Percentiles rank a stretch among this genome's conserved stretches.
phyloP scores from a whole-genome alignment of 768 basidiomycete species.

The Lentinula boryana region DNA sequence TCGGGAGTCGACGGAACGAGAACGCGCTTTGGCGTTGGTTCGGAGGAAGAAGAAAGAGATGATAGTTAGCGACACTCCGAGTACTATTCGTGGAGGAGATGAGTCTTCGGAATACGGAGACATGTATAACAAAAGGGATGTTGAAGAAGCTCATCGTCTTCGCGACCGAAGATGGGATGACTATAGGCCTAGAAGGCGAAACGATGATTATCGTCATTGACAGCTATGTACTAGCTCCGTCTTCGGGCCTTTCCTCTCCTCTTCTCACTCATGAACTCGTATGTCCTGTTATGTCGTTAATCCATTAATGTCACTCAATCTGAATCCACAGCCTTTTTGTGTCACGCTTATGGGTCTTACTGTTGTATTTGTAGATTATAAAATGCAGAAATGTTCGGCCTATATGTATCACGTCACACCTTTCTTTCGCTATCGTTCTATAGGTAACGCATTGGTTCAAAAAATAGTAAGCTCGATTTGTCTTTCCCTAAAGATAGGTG shows the following conservation, averaged over 20 bases:
- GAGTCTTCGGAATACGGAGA: constrained; percentile 53
- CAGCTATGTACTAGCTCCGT: not conserved
- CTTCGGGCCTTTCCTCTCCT: no score
- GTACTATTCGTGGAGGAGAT: constrained; percentile 50
- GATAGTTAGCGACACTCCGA: constrained; percentile 64
- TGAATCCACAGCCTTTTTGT: no score
- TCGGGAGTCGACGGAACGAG: constrained; percentile 73
- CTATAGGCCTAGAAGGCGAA: not conserved
- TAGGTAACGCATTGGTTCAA: no score
- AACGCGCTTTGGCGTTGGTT: constrained; percentile 70
- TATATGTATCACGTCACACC: no score
- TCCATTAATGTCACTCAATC: no score
- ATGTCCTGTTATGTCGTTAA: no score
- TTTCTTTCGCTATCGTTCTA: no score
- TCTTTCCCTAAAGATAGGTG: not conserved
- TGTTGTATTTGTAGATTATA: no score
- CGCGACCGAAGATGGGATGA: constrained; percentile 8
- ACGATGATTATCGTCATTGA: not conserved
- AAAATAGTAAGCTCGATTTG: not conserved
- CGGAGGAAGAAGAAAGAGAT: constrained; percentile 58
- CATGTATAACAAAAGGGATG: constrained; percentile 63
- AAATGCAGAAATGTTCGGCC: no score
- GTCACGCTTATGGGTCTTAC: no score
- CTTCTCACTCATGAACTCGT: no score
- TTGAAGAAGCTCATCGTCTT: constrained; percentile 63